Base-by-base conservation (phyloP, 495 filamentous ascomycete genomes). In the Talaromyces liani region DNA sequence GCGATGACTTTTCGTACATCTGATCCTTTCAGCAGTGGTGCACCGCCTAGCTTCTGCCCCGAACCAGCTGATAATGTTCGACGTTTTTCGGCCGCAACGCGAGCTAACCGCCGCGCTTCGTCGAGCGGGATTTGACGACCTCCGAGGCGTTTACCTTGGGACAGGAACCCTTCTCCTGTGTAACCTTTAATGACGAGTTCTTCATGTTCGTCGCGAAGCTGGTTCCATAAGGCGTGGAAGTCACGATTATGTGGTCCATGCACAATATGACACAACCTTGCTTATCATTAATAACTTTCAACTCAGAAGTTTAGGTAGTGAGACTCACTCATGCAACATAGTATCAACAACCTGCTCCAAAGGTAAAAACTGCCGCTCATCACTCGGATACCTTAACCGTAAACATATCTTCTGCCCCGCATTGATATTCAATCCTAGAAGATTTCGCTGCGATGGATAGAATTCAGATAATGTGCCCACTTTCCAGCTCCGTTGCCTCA, bases 121-220 rank as follows among this genome's bases (percentile, higher is more conserved):
- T 91, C 80, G 47, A 85, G 72, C 0, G 89, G 89, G 1, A 93
- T 80, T 31, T 80, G 77, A 16, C 65, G 66, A 3, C 88, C 89
- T 49, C 93, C 93, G 0, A 97, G 82, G 33, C 84, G 83, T 31
- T 85, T 84, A 6, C 93, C 93, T 53, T 86, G 71, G 0, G 86
- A 87, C 14, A 95, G 78, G 80, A 97, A 97, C 7, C 91, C 90
- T 74, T 96, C 92, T 25, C 94, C 94, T 10, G 89, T 96, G 70
- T 95, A 97, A 24, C 94, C 94, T 73, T 93, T 93, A 56, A 81
- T 70, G 18, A 84, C 66, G 8, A 97, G 82, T 24, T 84, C 81
- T 64, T 91, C 83, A 67, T 95, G 87, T 69, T 97, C 93, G 60
- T 92, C 88, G 27, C 93, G 86, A 7, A 97, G 84, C 65, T 95